A percentile compares a stretch with the other conserved stretches of the same genome.
phyloP scores from a whole-genome alignment of 371 early-diverging fungal species.

The Circinella minor region DNA sequence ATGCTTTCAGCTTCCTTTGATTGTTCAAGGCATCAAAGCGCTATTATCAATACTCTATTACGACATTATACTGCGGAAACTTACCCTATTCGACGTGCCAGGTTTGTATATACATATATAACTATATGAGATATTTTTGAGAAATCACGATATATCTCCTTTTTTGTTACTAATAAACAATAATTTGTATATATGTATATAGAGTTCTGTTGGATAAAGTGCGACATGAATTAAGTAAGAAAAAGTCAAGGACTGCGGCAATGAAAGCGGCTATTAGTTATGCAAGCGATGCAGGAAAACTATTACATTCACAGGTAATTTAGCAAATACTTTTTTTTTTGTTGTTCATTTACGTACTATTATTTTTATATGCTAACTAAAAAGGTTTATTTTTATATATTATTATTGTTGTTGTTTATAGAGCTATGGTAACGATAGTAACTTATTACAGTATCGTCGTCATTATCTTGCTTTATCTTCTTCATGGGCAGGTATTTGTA shows the following conservation, averaged over 20 bases:
- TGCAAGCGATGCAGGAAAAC: slow-evolving; percentile 28
- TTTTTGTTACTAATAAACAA: background rate
- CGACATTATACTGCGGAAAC: slow-evolving; percentile 21
- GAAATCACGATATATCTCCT: background rate
- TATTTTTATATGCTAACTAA: background rate
- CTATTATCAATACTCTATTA: slow-evolving; percentile 31
- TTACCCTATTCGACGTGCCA: slow-evolving; percentile 49
- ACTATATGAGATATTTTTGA: slow-evolving; percentile 6
- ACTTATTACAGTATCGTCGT: slow-evolving; percentile 47
- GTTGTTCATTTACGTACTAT: too few relatives aligned
- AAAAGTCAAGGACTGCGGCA: background rate
- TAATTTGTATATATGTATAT: background rate
- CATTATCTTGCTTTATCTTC: slow-evolving; percentile 63
- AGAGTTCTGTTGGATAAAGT: slow-evolving; percentile 21
- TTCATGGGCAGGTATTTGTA: slow-evolving; percentile 63
- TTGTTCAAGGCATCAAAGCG: slow-evolving; percentile 26
- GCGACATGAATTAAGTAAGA: slow-evolving; percentile 28
- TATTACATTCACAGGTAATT: slow-evolving; percentile 25
- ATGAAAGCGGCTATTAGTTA: slow-evolving; percentile 23
- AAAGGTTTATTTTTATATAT: background rate
- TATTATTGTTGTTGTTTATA: background rate
- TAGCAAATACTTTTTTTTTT: background rate
- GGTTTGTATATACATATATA: slow-evolving; percentile 14
- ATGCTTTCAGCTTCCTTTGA: slow-evolving; percentile 29
- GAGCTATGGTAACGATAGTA: slow-evolving; percentile 42